Evolutionary conservation across 2,329 filamentous ascomycete genomes (phyloP).

Genomic region (Curvularia sp.): DNA sequence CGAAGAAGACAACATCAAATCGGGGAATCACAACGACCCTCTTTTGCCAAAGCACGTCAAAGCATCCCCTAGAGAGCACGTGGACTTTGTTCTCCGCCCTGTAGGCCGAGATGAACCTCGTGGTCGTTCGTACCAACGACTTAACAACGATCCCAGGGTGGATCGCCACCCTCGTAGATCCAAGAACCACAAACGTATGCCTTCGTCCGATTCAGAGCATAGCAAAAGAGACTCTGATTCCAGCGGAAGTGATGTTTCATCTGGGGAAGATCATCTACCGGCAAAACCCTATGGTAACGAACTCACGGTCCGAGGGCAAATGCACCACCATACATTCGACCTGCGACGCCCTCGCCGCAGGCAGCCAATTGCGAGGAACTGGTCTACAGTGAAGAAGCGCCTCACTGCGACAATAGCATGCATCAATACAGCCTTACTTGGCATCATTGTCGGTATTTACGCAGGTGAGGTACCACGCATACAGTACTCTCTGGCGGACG

Average conservation of each 20-base stretch:
- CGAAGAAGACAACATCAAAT: constrained; percentile 15
- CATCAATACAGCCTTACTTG: constrained; percentile 74
- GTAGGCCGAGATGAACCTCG: constrained; percentile 34
- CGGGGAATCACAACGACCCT: constrained; percentile 31
- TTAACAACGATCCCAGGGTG: constrained; percentile 5
- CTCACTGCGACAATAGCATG: constrained; percentile 74
- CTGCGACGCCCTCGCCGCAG: constrained; percentile 59
- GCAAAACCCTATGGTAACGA: constrained; percentile 26
- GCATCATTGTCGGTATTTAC: constrained; percentile 76
- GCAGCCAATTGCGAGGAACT: constrained; percentile 75
- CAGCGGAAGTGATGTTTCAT: constrained; percentile 25
- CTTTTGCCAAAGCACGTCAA: constrained; percentile 33
- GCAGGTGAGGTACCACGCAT: constrained; percentile 79
- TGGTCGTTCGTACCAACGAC: constrained; percentile 30
- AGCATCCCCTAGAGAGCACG: constrained; percentile 35
- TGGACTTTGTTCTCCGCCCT: constrained; percentile 43
- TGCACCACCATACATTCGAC: constrained; percentile 50
- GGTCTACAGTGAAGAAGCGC: constrained; percentile 71
- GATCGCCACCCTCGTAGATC: constrained; percentile 24
- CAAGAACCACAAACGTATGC: constrained; percentile 16
- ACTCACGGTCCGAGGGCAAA: constrained; percentile 33
- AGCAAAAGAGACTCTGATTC: constrained; percentile 18
- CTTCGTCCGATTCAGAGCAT: constrained; percentile 10
- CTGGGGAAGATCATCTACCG: constrained; percentile 28
- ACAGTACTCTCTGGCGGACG: constrained; percentile 76